phyloP scores from a whole-genome alignment of 805 yeast genomes.

The Cyberlindnera petersonii region DNA sequence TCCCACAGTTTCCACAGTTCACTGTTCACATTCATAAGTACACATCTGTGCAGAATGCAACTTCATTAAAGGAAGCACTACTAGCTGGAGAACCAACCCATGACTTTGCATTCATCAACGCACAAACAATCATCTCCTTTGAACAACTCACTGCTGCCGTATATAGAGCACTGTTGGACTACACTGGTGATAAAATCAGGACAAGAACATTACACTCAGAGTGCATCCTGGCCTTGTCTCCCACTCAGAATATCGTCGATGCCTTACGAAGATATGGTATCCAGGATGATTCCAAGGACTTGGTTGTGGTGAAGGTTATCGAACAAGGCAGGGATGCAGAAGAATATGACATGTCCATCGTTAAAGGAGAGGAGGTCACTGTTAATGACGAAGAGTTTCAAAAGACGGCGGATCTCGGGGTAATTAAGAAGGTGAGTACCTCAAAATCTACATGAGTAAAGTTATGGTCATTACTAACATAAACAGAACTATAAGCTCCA shows the following conservation, averaged over 20 bases:
- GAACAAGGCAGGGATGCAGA: constrained; percentile 23
- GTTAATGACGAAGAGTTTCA: constrained; percentile 32
- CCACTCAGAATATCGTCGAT: constrained; percentile 67
- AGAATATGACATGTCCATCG: constrained; percentile 20
- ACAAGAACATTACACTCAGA: constrained; percentile 72
- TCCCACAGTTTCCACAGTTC: constrained; percentile 46
- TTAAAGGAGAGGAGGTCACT: constrained; percentile 34
- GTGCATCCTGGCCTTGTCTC: constrained; percentile 62
- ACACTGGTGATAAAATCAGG: constrained; percentile 42
- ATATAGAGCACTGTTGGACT: constrained; percentile 57
- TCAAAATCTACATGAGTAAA: neutral
- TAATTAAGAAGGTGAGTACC: constrained; percentile 28
- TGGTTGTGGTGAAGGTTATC: constrained; percentile 50
- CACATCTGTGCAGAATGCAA: constrained; percentile 41
- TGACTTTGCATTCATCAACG: constrained; percentile 65
- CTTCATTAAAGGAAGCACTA: constrained; percentile 41
- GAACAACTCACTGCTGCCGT: constrained; percentile 63
- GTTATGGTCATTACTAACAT: constrained; percentile 2
- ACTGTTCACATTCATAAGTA: constrained; percentile 41
- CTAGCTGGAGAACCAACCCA: constrained; percentile 43
- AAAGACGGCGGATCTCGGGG: constrained; percentile 31
- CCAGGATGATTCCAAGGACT: constrained; percentile 40
- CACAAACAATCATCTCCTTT: constrained; percentile 49
- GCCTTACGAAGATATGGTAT: constrained; percentile 70
- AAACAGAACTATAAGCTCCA: constrained; percentile 20